Base-by-base conservation (phyloP, 805 yeast species). In the Candida morakotiae region DNA sequence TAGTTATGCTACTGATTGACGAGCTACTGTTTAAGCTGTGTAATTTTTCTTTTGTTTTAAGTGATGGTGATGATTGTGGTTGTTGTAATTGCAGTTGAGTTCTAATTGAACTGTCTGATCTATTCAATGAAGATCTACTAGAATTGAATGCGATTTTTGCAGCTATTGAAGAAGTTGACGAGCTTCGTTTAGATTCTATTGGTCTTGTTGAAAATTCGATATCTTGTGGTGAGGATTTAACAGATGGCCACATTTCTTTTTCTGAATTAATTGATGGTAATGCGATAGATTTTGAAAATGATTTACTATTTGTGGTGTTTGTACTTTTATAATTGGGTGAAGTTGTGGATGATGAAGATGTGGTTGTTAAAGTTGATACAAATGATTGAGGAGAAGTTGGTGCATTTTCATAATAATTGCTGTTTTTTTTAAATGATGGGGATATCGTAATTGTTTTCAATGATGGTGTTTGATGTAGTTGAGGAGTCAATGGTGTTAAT, bases 361-460 rank as follows among this genome's bases (percentile, higher is more conserved):
- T 18, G 6, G 34, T 39, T 4, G 55, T 45, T 13, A 35, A 15
- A 2, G 34, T 39, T 4, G 55, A 46, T 13, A 35, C 15, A 2
- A 36, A 30, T 14, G 55, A 52, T 22, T 43, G 49, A 11, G 56
- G 56, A 8, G 58, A 53, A 3, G 27, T 11, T 4, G 50, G 42
- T 3, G 35, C 40, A 13, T 14, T 14, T 14, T 26, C 9, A 26
- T 4, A 13, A 4, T 7, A 14, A 16, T 25, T 27, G 11, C 19
- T 31, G 23, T 28, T 41, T 10, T 7, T 35, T 33, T 62, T 43
- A 0, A 52, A 44, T 36, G 62, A 62, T 8, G 70, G 71, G 9
- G 69, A 60, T 8, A 64, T 63, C 3, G 69, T 60, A 5, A 67
- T 52, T 4, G 67, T 57, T 37, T 64, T 64, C 27, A 67, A 49